Evolutionary conservation across 441 rosid genomes (phyloP), one percentile per base, ranked within the genome.

Genomic region (Adansonia gregorii): DNA sequence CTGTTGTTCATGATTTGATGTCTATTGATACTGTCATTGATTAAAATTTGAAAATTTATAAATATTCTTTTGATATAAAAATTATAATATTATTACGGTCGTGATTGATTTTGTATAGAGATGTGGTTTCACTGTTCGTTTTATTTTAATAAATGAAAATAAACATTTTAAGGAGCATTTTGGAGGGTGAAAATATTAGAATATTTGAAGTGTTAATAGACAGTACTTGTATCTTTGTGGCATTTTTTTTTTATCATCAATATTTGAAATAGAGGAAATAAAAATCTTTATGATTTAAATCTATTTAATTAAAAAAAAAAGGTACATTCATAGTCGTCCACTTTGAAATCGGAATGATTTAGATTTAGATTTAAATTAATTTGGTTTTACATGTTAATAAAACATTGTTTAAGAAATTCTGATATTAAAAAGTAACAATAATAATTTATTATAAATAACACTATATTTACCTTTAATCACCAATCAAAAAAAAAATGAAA

Each of bases 1-100:
- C 82, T 39, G 43, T 76, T 76, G 75, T 76, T 35, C 48, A 63
- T 77, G 3, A 17, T 43, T 79, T 55, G 69, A 45, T 73, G 63
- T 65, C 58, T 39, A 35, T 58, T 73, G 52, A 41, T 20, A 31
- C 43, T 7, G 74, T 27, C 27, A 24, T 35, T 24, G 20, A 70
- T 7, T 51, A 43, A 55, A 39, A n/a, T 41, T 2, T 58, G 51
- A 22, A 2, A 65, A 39, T 19, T 20, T 45, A 19, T 31, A 24
- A 59, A 52, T 51, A 35, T 72, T 55, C 49, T 39, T 72, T 55
- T 27, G 46, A 71, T 69, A 48, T 49, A 27, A 4, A 31, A n/a
- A 52, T 27, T 3, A 27, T 2, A 15, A 46, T 10, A 19, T 4
- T 5, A 22, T 67, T 6, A 6, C 52, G 59, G 8, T 8, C 19